phyloP scores from a whole-genome alignment of 2,329 filamentous ascomycete genomes.

The Macroventuria anomochaeta region DNA sequence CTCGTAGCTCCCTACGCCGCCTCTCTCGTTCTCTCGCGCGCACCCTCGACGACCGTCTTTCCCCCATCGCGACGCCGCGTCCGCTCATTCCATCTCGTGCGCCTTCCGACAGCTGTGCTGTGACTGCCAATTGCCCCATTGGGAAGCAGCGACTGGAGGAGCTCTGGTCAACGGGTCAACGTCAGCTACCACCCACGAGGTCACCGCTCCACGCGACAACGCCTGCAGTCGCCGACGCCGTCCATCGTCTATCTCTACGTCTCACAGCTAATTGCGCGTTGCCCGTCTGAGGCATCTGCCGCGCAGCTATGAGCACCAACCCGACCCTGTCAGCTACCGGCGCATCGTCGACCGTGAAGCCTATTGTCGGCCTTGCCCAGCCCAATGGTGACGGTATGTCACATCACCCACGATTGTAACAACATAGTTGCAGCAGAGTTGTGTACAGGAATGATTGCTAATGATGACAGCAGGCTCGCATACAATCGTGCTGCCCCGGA shows the following conservation, averaged over 20 bases:
- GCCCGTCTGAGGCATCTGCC: conserved; percentile 22
- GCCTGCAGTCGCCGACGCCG: conserved; percentile 29
- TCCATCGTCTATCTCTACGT: conserved; percentile 24
- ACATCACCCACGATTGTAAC: neutral
- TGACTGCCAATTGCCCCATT: conserved; percentile 29
- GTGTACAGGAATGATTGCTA: neutral
- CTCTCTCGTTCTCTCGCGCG: conserved; percentile 23
- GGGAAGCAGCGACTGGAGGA: conserved; percentile 25
- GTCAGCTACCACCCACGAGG: conserved; percentile 26
- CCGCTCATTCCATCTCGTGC: conserved; percentile 38
- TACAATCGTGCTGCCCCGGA: conserved; percentile 29
- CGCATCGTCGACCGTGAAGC: conserved; percentile 41
- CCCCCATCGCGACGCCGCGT: conserved; percentile 33
- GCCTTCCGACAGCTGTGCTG: conserved; percentile 22
- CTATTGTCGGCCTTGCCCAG: conserved; percentile 32
- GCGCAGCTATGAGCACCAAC: conserved; percentile 49
- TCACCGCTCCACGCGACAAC: conserved; percentile 38
- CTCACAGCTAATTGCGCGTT: conserved; percentile 17
- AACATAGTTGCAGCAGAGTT: neutral
- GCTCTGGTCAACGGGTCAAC: conserved; percentile 17
- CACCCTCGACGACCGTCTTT: conserved; percentile 28
- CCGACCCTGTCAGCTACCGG: conserved; percentile 36
- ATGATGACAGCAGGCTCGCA: conserved; percentile 10
- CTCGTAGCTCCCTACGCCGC: conserved; percentile 36
- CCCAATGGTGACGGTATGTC: conserved; percentile 46